Evolutionary conservation across 75 land plant species (phyloP).

Genomic region (Azolla pinnata): DNA sequence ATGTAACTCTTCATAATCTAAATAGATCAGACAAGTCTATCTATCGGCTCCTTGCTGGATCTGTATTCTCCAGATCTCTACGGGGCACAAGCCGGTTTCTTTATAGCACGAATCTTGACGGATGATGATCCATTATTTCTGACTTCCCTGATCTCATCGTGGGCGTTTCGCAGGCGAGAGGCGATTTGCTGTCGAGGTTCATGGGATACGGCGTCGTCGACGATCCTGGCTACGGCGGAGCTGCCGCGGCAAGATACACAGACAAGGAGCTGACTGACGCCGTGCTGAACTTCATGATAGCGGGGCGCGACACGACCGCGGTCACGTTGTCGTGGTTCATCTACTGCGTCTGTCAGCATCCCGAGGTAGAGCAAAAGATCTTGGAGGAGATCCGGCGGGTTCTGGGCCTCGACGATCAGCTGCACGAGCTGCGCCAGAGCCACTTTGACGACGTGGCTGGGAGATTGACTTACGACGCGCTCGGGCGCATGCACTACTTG

Average conservation of each 20-base stretch:
- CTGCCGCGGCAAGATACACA: too few species aligned
- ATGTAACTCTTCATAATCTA: too few species aligned
- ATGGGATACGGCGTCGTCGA: too few species aligned
- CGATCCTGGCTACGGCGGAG: not conserved
- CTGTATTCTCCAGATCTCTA: too few species aligned
- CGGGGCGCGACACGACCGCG: constrained; percentile 6
- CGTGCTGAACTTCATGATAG: constrained; percentile 4
- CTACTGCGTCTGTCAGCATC: constrained; percentile 1
- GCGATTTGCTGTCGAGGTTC: not conserved
- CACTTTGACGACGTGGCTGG: not conserved
- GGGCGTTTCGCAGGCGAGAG: not conserved
- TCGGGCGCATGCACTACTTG: constrained; percentile 26
- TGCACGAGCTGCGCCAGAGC: not conserved
- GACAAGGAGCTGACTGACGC: not conserved
- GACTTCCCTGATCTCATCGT: too few species aligned
- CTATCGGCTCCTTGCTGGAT: too few species aligned
- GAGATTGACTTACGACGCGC: not conserved
- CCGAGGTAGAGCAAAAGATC: not conserved
- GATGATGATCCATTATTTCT: too few species aligned
- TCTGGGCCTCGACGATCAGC: not conserved
- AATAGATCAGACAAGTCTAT: too few species aligned
- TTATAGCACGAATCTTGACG: too few species aligned
- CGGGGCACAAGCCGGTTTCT: too few species aligned
- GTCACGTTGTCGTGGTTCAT: constrained; percentile 3
- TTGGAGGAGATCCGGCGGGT: not conserved